Evolutionary conservation across 345 rosid species (phyloP).

Genomic region (Nephelium lappaceum): DNA sequence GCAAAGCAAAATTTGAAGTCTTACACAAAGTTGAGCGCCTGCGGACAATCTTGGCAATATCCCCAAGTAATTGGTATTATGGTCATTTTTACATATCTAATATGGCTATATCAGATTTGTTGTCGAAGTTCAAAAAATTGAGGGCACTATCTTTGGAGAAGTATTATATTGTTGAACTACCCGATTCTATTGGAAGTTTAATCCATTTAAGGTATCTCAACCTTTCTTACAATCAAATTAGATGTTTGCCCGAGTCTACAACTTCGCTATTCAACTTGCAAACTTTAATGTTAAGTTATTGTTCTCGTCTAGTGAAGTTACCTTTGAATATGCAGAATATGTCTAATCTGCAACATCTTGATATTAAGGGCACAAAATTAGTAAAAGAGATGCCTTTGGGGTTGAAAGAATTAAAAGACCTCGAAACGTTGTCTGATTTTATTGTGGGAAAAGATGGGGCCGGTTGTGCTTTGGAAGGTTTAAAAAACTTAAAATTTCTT

Average conservation of each 20-base stretch:
- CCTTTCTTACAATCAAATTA: neutral
- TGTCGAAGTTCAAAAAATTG: neutral
- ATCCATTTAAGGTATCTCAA: neutral
- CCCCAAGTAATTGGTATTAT: neutral
- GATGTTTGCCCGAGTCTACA: neutral
- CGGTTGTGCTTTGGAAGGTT: slow-evolving; percentile 1
- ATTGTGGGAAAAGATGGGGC: slow-evolving; percentile 12
- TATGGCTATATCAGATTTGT: neutral
- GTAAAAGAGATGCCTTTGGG: slow-evolving; percentile 8
- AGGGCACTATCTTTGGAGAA: neutral
- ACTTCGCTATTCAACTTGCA: slow-evolving; percentile 5
- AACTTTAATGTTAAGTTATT: neutral
- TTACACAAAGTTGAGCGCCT: neutral
- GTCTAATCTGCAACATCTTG: neutral
- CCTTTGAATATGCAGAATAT: neutral
- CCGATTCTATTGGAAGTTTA: neutral
- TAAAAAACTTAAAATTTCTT: neutral
- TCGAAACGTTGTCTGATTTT: neutral
- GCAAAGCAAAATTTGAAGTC: neutral
- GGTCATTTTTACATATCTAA: too few species aligned
- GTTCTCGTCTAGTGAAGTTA: too few species aligned
- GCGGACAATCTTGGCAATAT: neutral
- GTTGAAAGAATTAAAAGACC: neutral
- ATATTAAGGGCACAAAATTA: neutral
- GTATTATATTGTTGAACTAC: neutral